These are phyloP conservation scores for Candida neerlandica DNA, from an alignment of 1,139 yeast species.

Conservation along the genomic window DNA sequence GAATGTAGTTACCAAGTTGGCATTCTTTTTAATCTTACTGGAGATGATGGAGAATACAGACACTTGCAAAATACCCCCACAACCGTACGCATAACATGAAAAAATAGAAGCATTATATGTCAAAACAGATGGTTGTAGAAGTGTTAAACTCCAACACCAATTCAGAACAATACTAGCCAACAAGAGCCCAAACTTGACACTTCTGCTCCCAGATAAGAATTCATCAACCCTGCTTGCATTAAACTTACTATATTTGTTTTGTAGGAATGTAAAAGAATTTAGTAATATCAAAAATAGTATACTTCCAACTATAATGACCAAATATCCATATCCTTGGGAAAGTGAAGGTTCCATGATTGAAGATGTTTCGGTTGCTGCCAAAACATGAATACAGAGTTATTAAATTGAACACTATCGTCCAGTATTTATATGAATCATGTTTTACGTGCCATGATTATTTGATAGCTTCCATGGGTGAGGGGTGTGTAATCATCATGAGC, in stretches of 20 bases:
- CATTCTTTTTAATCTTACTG: constrained; percentile 39
- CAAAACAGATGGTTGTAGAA: constrained; percentile 20
- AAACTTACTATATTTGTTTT: constrained; percentile 28
- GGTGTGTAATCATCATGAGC: not conserved
- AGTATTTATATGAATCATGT: not conserved
- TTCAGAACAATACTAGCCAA: constrained; percentile 36
- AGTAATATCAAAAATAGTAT: constrained; percentile 35
- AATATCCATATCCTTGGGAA: constrained; percentile 40
- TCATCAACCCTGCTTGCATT: constrained; percentile 35
- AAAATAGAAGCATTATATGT: constrained; percentile 14
- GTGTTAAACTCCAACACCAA: constrained; percentile 43
- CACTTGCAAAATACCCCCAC: constrained; percentile 39
- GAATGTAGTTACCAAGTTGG: constrained; percentile 41
- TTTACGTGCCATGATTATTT: not conserved
- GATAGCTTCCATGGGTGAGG: not conserved
- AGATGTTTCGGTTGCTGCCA: not conserved
- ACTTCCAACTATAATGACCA: constrained; percentile 37
- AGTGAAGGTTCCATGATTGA: constrained; percentile 28
- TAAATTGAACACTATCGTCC: not conserved
- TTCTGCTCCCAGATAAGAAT: constrained; percentile 39
- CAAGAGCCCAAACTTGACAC: constrained; percentile 34
- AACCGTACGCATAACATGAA: constrained; percentile 16
- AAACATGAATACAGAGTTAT: not conserved
- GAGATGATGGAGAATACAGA: constrained; percentile 40
- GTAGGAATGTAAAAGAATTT: constrained; percentile 32